Evolutionary conservation across 108 stramenopile genomes (phyloP).

Genomic region (Cyclotella sp.): DNA sequence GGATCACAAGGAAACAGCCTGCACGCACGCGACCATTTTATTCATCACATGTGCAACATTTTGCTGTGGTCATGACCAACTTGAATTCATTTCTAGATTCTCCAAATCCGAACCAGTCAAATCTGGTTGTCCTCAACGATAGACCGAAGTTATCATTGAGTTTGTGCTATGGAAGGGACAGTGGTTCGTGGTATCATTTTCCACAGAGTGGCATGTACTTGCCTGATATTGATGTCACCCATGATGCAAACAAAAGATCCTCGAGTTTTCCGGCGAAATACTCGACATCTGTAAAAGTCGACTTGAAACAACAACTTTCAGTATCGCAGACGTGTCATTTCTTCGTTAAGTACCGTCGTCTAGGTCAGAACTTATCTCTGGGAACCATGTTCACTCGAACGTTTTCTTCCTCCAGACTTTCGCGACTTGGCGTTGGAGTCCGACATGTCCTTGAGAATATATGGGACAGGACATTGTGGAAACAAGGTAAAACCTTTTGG

Average conservation of each 20-base stretch:
- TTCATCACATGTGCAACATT: not conserved
- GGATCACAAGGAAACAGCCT: not conserved
- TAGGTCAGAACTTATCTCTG: slow-evolving; percentile 21
- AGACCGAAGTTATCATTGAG: slow-evolving; percentile 38
- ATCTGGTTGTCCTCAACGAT: too few relatives aligned
- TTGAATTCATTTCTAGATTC: not conserved
- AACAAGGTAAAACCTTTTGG: slow-evolving; percentile 29
- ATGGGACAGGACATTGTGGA: slow-evolving; percentile 7
- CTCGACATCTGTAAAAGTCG: slow-evolving; percentile 28
- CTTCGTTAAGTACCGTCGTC: slow-evolving; percentile 34
- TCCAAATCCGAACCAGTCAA: not conserved
- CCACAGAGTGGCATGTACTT: slow-evolving; percentile 1
- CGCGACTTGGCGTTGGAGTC: slow-evolving; percentile 37
- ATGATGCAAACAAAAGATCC: not conserved
- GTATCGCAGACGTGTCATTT: slow-evolving; percentile 26
- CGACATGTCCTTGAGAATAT: slow-evolving; percentile 31
- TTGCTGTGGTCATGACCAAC: slow-evolving; percentile 18
- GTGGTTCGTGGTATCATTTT: slow-evolving; percentile 14
- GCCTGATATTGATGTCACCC: not conserved
- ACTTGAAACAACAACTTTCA: slow-evolving; percentile 33
- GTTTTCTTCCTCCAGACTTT: slow-evolving; percentile 35
- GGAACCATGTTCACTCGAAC: slow-evolving; percentile 37
- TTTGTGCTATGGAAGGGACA: slow-evolving; percentile 23
- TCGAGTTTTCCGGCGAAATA: not conserved
- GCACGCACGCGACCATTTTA: not conserved